Base-by-base conservation (phyloP, 805 yeast species). In the Candida maris region DNA sequence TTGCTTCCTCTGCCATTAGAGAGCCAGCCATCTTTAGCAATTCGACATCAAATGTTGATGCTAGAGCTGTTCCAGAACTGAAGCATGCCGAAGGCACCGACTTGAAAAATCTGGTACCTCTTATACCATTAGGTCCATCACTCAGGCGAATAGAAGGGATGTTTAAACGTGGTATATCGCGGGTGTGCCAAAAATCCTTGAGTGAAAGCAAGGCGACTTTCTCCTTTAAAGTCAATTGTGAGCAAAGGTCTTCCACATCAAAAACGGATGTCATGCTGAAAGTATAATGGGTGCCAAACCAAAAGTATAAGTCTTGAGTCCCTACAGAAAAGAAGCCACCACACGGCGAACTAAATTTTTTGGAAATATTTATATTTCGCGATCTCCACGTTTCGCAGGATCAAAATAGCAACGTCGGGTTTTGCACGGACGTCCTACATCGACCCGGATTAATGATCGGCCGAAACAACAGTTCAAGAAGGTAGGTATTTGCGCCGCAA, bases 41-140 rank as follows among this genome's bases (percentile, higher is more conserved):
- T 3, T 62, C 62, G 40, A 59, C 58, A 53, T 71, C 64, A 56
- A 65, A 71, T 6, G 74, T 67, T 6, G 74, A 47, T 1, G 69
- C 75, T 50, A 71, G 41, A 1, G 64, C 73, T 1, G 76, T 70
- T 13, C 75, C 76, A 35, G 71, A 67, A 5, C 73, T 65, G 50
- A 69, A 67, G 42, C 74, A 69, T 35, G 68, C 69, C 27, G 74
- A 59, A 12, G 71, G 71, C 19, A 59, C 56, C 6, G 66, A 56
- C 34, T 65, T 56, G 48, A 68, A 65, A 38, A 68, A 66, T 15
- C 56, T 61, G 28, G 70, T 67, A 5, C 75, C 75, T 42, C 75
- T 56, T 35, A 70, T 54, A 34, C 76, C 76, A 45, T 71, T 70
- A 23, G 75, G 75, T 4, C 75, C 76, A 50, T 71, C 76, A 19